Conservation (phyloP, 352 stramenopile species). For the Pythium aquatile region DNA sequence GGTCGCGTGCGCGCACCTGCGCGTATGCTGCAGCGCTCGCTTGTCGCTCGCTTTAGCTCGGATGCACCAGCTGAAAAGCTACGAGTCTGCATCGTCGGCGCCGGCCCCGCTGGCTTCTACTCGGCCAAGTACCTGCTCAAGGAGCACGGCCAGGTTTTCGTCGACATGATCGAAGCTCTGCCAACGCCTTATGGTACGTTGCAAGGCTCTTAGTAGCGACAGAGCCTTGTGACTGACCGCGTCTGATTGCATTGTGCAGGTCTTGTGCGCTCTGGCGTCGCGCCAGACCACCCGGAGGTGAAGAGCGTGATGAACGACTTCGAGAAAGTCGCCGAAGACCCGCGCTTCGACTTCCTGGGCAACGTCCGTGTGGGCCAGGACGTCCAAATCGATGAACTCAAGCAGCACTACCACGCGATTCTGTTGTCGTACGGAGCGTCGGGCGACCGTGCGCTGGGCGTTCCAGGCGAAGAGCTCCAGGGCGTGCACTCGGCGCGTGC, state of each 20-base stretch:
- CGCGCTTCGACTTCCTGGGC: slow-evolving; percentile 87
- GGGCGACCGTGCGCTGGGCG: slow-evolving; percentile 83
- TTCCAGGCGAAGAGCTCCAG: slow-evolving; percentile 79
- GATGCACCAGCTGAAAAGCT: slow-evolving; percentile 20
- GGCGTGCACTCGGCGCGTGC: slow-evolving; percentile 86
- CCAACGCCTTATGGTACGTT: slow-evolving; percentile 90
- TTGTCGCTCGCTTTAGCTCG: slow-evolving; percentile 13
- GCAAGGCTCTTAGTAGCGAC: neutral
- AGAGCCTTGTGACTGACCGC: neutral
- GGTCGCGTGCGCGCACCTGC: slow-evolving; percentile 1
- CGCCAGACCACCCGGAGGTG: slow-evolving; percentile 98
- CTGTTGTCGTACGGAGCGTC: slow-evolving; percentile 95
- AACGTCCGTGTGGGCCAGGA: slow-evolving; percentile 89
- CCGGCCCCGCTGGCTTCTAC: slow-evolving; percentile 92
- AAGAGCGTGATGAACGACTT: slow-evolving; percentile 99
- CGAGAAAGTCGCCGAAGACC: slow-evolving; percentile 78
- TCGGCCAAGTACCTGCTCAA: slow-evolving; percentile 95
- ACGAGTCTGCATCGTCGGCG: slow-evolving; percentile 89
- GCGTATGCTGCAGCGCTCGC: slow-evolving; percentile 16
- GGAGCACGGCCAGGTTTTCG: slow-evolving; percentile 43
- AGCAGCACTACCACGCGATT: slow-evolving; percentile 91
- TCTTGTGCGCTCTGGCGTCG: slow-evolving; percentile 96
- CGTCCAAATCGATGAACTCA: slow-evolving; percentile 87
- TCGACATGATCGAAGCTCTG: slow-evolving; percentile 94
- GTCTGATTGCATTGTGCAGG: slow-evolving; percentile 31